These are phyloP conservation scores for Scedosporium boydii DNA, from an alignment of 2,329 filamentous ascomycete genomes.

Conservation along the genomic window DNA sequence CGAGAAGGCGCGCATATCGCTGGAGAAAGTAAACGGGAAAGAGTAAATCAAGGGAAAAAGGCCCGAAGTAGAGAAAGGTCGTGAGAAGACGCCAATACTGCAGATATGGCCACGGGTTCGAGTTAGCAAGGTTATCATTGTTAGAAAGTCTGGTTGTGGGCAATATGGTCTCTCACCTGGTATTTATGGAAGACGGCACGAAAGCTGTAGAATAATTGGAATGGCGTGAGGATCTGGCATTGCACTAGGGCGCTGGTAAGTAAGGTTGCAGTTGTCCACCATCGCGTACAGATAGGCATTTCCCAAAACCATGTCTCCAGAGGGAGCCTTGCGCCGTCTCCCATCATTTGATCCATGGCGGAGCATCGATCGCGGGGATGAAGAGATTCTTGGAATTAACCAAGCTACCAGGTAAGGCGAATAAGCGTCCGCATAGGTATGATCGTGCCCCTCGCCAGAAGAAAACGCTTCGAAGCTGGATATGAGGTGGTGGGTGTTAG, in stretches of 20 bases:
- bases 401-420: not conserved
- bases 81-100: conserved; percentile 96
- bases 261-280: conserved; percentile 93
- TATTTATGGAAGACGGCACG: conserved; percentile 83
- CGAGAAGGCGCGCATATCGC: conserved; percentile 87
- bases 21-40: conserved; percentile 99
- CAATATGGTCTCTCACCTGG: conserved; percentile 51
- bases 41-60: conserved; percentile 83
- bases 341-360: conserved; percentile 48
- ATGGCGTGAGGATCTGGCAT: conserved; percentile 84
- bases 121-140: not conserved
- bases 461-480: not conserved
- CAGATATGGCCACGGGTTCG: not conserved
- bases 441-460: not conserved
- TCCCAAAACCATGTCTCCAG: conserved; percentile 98
- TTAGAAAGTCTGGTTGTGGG: not conserved
- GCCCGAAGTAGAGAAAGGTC: conserved; percentile 95
- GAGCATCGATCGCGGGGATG: not conserved
- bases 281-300: conserved; percentile 90
- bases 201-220: conserved; percentile 96
- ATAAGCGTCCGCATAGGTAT: not conserved
- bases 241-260: conserved; percentile 83
- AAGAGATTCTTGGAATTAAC: not conserved
- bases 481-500: not conserved
- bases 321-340: conserved; percentile 57